These are phyloP conservation scores for Pterulicium gracile DNA, from an alignment of 1,284 basidiomycete genomes.

Conservation along the genomic window DNA sequence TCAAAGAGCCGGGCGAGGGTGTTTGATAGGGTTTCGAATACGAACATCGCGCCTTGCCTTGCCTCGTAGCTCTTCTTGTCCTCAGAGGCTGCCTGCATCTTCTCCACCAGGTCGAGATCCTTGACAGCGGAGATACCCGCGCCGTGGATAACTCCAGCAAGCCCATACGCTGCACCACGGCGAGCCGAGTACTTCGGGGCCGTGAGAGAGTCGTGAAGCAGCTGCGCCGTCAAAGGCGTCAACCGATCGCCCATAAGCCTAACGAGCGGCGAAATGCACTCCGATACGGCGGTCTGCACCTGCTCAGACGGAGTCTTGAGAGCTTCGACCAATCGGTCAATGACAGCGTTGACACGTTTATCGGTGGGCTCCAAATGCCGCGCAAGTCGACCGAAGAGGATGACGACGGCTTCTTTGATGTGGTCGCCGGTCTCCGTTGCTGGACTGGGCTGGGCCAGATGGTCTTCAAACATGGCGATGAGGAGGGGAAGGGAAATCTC, in stretches of 20 bases:
- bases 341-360: conserved; percentile 70
- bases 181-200: conserved; percentile 85
- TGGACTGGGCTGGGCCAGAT: conserved; percentile 54
- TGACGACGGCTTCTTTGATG: conserved; percentile 92
- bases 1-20: conserved; percentile 89
- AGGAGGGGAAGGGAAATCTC: conserved; percentile 63
- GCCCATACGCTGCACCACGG: conserved; percentile 91
- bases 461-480: conserved; percentile 79
- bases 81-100: conserved; percentile 70
- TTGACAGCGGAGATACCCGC: conserved; percentile 81
- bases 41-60: conserved; percentile 92
- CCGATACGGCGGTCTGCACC: conserved; percentile 94
- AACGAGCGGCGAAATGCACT: conserved; percentile 86
- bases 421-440: conserved; percentile 72
- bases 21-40: conserved; percentile 84
- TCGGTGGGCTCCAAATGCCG: conserved; percentile 78
- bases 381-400: conserved; percentile 90
- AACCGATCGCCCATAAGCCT: conserved; percentile 40
- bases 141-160: conserved; percentile 90
- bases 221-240: conserved; percentile 10
- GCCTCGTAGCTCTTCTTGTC: conserved; percentile 86
- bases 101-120: conserved; percentile 71
- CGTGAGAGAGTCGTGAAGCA: conserved; percentile 70
- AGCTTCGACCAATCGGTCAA: conserved; percentile 85
- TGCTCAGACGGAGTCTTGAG: conserved; percentile 93